These are phyloP conservation scores for Pigoraptor vietnamica DNA, from an alignment of 78 protist genomes.

Conservation along the genomic window DNA sequence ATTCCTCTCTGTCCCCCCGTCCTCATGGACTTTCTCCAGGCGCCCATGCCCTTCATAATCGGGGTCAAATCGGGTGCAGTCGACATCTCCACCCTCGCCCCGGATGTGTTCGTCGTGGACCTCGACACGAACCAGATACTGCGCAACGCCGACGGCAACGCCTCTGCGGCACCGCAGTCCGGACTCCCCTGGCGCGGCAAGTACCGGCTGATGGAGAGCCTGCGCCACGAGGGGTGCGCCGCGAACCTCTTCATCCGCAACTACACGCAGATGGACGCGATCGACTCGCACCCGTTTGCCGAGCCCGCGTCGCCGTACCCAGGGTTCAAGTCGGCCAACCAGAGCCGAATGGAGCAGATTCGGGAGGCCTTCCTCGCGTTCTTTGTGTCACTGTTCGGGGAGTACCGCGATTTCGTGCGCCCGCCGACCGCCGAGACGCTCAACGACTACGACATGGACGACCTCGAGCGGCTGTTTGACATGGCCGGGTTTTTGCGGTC, in stretches of 20 bases:
- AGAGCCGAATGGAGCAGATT: neutral
- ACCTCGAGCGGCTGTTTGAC: neutral
- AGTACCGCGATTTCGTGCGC: conserved; percentile 17
- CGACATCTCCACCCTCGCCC: neutral
- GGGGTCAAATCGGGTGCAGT: conserved; percentile 10
- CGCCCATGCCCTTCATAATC: conserved; percentile 43
- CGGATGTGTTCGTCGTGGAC: conserved; percentile 22
- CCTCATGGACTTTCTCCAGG: conserved; percentile 25
- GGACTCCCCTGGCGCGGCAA: conserved; percentile 8
- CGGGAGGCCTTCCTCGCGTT: conserved; percentile 33
- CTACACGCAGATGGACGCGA: conserved; percentile 2
- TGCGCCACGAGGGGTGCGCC: conserved; percentile 7
- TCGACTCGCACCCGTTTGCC: conserved; percentile 10
- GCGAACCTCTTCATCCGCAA: conserved; percentile 4
- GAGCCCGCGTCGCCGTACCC: neutral
- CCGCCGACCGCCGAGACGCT: conserved; percentile 33
- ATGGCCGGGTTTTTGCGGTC: conserved; percentile 5
- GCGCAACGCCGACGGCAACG: neutral
- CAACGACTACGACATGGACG: conserved; percentile 4
- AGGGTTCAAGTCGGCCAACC: neutral
- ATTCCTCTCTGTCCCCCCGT: conserved; percentile 25
- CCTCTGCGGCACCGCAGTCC: neutral
- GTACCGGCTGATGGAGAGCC: conserved; percentile 4
- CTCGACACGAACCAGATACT: conserved; percentile 10
- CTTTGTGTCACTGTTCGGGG: conserved; percentile 17